A percentile compares a stretch with the other conserved stretches of the same genome.
phyloP scores from a whole-genome alignment of 345 rosid species.

The Turritis glabra region DNA sequence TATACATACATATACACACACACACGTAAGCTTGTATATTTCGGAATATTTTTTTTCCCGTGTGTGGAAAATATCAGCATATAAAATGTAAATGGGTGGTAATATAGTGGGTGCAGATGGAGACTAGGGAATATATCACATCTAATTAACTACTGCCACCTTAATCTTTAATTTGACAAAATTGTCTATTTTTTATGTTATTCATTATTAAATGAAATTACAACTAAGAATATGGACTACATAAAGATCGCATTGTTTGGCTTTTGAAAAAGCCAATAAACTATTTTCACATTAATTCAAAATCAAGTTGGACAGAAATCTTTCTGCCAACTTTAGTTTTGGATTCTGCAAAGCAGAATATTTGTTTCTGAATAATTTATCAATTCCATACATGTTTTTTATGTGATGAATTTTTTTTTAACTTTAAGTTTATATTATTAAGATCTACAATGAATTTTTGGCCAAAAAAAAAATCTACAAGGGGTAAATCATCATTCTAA shows the following conservation, averaged over 20 bases:
- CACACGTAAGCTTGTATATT: neutral
- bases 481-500: neutral
- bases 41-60: neutral
- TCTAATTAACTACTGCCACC: slow-evolving; percentile 38
- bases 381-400: neutral
- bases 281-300: neutral
- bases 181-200: neutral
- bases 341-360: neutral
- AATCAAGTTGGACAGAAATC: neutral
- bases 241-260: neutral
- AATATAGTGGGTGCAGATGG: slow-evolving; percentile 37
- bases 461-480: neutral
- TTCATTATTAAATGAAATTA: neutral
- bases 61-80: neutral
- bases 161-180: slow-evolving; percentile 31
- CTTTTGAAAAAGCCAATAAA: slow-evolving; percentile 5
- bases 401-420: neutral
- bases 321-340: slow-evolving; percentile 12
- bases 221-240: neutral
- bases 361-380: neutral
- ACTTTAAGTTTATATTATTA: neutral
- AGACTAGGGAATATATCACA: slow-evolving; percentile 26
- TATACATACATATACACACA: neutral
- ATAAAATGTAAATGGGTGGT: slow-evolving; percentile 12
- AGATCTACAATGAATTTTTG: neutral